Evolutionary conservation across 2,329 filamentous ascomycete species (phyloP).

Genomic region (Fusarium austroafricanum): DNA sequence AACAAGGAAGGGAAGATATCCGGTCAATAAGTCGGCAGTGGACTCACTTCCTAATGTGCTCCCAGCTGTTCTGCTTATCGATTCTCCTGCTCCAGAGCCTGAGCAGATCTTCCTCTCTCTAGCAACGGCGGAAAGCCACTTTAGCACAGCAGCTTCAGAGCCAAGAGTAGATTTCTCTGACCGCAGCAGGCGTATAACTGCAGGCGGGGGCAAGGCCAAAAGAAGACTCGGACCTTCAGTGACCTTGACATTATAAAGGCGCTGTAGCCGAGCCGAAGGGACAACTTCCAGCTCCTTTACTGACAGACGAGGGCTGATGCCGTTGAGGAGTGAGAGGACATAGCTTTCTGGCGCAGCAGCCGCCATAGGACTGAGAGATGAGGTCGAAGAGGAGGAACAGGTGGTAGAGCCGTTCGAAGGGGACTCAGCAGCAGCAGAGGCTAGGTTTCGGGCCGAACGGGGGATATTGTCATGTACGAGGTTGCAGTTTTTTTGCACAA

Average conservation of each 20-base stretch:
- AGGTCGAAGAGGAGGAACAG: constrained; percentile 13
- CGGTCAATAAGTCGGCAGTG: constrained; percentile 38
- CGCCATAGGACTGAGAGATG: constrained; percentile 36
- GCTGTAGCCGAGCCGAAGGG: constrained; percentile 54
- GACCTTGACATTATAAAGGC: constrained; percentile 57
- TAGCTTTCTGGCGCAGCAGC: constrained; percentile 39
- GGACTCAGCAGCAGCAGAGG: constrained; percentile 31
- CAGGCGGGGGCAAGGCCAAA: constrained; percentile 57
- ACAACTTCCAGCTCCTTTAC: constrained; percentile 46
- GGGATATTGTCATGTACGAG: constrained; percentile 43
- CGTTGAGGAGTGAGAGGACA: constrained; percentile 43
- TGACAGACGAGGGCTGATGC: constrained; percentile 41
- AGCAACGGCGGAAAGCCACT: constrained; percentile 55
- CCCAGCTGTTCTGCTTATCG: not conserved
- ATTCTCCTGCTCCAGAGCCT: constrained; percentile 6
- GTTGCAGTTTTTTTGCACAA: constrained; percentile 45
- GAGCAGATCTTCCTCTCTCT: constrained; percentile 26
- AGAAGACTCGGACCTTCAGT: constrained; percentile 56
- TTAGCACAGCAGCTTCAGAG: constrained; percentile 59
- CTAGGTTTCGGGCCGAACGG: constrained; percentile 43
- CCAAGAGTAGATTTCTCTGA: constrained; percentile 58
- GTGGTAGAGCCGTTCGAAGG: constrained; percentile 12
- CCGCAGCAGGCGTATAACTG: constrained; percentile 59
- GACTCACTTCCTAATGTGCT: not conserved
- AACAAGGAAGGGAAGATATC: constrained; percentile 56